Evolutionary conservation across 1,139 yeast genomes (phyloP).

Genomic region (Saccharomycopsis hybrid): DNA sequence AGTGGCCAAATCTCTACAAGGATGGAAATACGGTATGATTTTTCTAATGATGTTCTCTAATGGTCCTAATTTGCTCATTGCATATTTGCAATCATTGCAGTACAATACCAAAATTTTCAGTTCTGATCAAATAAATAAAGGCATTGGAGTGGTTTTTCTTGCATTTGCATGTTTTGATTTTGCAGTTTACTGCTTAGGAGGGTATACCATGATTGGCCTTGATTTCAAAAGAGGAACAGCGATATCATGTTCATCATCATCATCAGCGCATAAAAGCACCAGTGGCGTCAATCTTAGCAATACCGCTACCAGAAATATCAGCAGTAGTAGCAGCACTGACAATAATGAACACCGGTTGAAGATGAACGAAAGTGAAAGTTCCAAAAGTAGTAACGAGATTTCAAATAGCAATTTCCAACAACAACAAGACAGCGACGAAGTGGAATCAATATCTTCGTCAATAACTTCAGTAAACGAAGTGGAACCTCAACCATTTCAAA

Average conservation of each 20-base stretch:
- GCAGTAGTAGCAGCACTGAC: no score
- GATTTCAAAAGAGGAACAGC: constrained; percentile 51
- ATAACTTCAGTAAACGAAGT: not conserved
- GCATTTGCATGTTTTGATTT: constrained; percentile 53
- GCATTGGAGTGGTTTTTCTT: constrained; percentile 68
- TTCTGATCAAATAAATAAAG: constrained; percentile 45
- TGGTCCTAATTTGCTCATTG: constrained; percentile 70
- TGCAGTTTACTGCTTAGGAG: constrained; percentile 57
- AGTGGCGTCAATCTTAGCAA: no score
- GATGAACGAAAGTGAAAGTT: no score
- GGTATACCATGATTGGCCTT: constrained; percentile 49
- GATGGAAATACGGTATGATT: constrained; percentile 76
- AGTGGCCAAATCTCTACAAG: constrained; percentile 35
- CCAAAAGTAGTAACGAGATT: no score
- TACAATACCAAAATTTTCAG: constrained; percentile 41
- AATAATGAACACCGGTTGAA: no score
- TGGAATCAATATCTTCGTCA: constrained; percentile 7
- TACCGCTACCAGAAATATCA: no score
- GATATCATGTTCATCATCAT: no score
- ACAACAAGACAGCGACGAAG: no score
- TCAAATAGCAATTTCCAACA: no score
- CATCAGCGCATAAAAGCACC: not conserved
- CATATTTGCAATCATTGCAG: constrained; percentile 64
- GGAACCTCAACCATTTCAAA: constrained; percentile 1
- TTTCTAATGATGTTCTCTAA: constrained; percentile 28